A percentile compares a stretch with the other conserved stretches of the same genome.
Conservation (phyloP, 805 yeast genomes). For the Jamesozyma hellenica region DNA sequence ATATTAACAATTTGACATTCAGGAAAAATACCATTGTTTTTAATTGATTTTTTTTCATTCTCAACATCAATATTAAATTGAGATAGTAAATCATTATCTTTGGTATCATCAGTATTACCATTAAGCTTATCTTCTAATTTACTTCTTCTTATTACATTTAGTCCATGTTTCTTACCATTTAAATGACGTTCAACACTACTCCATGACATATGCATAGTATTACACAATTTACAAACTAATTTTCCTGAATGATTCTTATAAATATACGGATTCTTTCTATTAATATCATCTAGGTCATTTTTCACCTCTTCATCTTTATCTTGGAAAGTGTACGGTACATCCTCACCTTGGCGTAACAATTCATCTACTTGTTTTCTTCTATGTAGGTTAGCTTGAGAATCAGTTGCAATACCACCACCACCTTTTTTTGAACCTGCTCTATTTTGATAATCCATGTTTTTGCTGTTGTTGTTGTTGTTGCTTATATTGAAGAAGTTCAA, state of each 20-base stretch:
- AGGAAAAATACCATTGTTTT: conserved; percentile 36
- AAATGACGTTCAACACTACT: conserved; percentile 76
- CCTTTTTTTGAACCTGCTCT: conserved; percentile 88
- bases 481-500: too few relatives aligned
- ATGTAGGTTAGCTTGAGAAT: conserved; percentile 57
- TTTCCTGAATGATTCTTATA: conserved; percentile 75
- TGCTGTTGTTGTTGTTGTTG: too few relatives aligned
- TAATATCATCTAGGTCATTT: conserved; percentile 33
- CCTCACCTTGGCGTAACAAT: conserved; percentile 36
- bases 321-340: conserved; percentile 32
- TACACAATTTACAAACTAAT: conserved; percentile 74
- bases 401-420: conserved; percentile 79
- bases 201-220: conserved; percentile 72
- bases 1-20: conserved; percentile 58
- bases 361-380: conserved; percentile 59
- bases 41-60: conserved; percentile 10
- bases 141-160: conserved; percentile 59
- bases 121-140: conserved; percentile 15
- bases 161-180: conserved; percentile 73
- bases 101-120: background rate
- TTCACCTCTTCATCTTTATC: conserved; percentile 46
- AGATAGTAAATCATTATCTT: conserved; percentile 18
- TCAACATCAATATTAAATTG: conserved; percentile 19
- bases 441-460: conserved; percentile 76
- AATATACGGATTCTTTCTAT: conserved; percentile 52